phyloP scores from a whole-genome alignment of 2,329 filamentous ascomycete genomes.

The Claviceps africana region DNA sequence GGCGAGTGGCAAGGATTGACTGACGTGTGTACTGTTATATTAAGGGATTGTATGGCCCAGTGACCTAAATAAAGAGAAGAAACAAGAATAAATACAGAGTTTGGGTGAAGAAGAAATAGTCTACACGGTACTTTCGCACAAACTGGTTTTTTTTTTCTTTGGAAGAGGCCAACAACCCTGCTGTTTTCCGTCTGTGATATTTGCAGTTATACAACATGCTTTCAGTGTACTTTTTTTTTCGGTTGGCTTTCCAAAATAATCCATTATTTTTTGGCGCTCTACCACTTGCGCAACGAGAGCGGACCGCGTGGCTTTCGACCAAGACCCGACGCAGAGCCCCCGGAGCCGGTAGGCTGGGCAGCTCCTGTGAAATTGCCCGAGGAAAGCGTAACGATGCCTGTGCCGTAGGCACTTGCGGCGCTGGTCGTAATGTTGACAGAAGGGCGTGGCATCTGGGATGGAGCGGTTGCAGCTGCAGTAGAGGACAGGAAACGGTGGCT shows the following conservation, averaged over 20 bases:
- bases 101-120: constrained; percentile 1
- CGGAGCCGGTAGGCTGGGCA: background rate
- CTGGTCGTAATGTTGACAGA: constrained; percentile 14
- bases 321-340: background rate
- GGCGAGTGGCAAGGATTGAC: too few species aligned
- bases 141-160: background rate
- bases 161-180: too few species aligned
- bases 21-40: too few species aligned
- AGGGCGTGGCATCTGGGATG: constrained; percentile 12
- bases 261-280: background rate
- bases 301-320: constrained; percentile 1
- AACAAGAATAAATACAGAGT: background rate
- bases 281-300: background rate
- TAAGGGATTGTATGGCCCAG: too few species aligned
- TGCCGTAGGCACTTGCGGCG: constrained; percentile 23
- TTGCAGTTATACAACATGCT: too few species aligned
- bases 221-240: too few species aligned
- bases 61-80: background rate
- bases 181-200: too few species aligned
- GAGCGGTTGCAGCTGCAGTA: background rate
- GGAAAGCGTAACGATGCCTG: constrained; percentile 19
- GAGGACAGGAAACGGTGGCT: constrained; percentile 1
- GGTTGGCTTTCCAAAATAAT: background rate
- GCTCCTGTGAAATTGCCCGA: background rate
- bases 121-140: constrained; percentile 2